A percentile compares a stretch with the other conserved stretches of the same genome.
These are phyloP conservation scores for Sarcomyxa edulis DNA, from an alignment of 768 basidiomycete genomes.

Conservation along the genomic window DNA sequence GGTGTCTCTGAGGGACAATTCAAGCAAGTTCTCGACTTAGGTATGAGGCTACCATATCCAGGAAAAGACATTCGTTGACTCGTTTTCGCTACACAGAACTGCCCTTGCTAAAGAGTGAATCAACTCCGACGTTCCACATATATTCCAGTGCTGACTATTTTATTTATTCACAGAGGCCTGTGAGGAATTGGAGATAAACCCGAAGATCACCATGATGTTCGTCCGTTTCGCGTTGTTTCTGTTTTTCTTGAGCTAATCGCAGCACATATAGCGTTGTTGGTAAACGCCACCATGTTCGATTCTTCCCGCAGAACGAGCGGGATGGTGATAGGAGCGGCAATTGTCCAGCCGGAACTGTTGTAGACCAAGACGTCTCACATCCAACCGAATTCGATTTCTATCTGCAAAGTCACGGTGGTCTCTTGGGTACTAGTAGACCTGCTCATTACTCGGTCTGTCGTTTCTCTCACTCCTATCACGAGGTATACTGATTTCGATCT, in stretches of 20 bases:
- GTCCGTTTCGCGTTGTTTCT: too few relatives aligned
- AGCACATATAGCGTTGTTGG: too few relatives aligned
- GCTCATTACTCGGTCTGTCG: constrained; percentile 41
- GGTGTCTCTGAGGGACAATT: constrained; percentile 54
- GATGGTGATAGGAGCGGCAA: constrained; percentile 70
- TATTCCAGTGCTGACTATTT: neutral
- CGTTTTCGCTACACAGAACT: constrained; percentile 40
- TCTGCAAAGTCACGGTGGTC: constrained; percentile 70
- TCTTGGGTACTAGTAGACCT: constrained; percentile 67
- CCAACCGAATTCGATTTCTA: constrained; percentile 79
- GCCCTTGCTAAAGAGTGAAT: constrained; percentile 49
- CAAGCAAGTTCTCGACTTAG: constrained; percentile 47
- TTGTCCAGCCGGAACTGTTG: constrained; percentile 72
- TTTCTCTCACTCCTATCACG: neutral
- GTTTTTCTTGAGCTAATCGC: too few relatives aligned
- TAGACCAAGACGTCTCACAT: constrained; percentile 66
- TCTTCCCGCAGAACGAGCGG: constrained; percentile 40
- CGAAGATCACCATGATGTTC: constrained; percentile 73
- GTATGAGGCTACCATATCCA: constrained; percentile 28
- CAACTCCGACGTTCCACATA: too few relatives aligned
- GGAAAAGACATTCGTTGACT: neutral
- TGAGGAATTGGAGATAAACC: constrained; percentile 45
- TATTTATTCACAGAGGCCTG: constrained; percentile 50
- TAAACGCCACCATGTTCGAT: constrained; percentile 66
- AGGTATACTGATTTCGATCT: neutral